phyloP scores from a whole-genome alignment of 164 flowering plant species.

The Chimonanthus praecox region DNA sequence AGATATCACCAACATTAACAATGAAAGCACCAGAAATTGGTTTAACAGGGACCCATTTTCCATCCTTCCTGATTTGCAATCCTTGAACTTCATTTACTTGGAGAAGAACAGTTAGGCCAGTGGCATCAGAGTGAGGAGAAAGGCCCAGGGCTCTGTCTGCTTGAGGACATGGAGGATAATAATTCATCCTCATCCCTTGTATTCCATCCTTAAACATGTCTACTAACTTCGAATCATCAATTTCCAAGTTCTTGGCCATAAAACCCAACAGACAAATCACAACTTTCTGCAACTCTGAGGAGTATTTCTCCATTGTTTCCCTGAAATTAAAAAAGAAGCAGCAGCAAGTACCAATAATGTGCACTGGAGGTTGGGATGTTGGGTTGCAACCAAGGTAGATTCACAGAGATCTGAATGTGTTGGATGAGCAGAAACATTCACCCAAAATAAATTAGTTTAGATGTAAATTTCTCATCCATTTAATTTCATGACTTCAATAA shows the following conservation, averaged over 20 bases:
- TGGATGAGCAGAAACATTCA: too few relatives aligned
- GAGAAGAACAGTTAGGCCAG: conserved; percentile 33
- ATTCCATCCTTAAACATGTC: conserved; percentile 21
- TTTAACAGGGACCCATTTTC: conserved; percentile 39
- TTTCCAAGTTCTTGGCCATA: conserved; percentile 33
- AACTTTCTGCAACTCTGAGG: conserved; percentile 22
- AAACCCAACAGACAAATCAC: conserved; percentile 12
- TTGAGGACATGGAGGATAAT: conserved; percentile 39
- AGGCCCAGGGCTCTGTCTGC: conserved; percentile 39
- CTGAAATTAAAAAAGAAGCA: conserved; percentile 10
- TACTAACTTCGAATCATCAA: conserved; percentile 20
- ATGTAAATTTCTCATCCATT: too few relatives aligned
- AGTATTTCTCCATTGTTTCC: conserved; percentile 33
- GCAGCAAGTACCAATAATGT: neutral
- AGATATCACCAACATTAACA: conserved; percentile 41
- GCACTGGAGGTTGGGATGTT: neutral
- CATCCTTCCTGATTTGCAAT: conserved; percentile 40
- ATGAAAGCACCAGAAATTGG: conserved; percentile 34
- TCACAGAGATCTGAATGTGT: too few relatives aligned
- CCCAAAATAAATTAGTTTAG: too few relatives aligned
- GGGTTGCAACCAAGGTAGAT: neutral
- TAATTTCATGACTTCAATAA: too few relatives aligned
- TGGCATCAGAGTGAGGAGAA: conserved; percentile 48
- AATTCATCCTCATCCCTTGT: conserved; percentile 36
- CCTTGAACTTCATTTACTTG: conserved; percentile 45